Percentiles rank a stretch among this genome's conserved stretches.
Evolutionary conservation across 1,284 basidiomycete species (phyloP).

Genomic region (Anthracocystis walkeri): DNA sequence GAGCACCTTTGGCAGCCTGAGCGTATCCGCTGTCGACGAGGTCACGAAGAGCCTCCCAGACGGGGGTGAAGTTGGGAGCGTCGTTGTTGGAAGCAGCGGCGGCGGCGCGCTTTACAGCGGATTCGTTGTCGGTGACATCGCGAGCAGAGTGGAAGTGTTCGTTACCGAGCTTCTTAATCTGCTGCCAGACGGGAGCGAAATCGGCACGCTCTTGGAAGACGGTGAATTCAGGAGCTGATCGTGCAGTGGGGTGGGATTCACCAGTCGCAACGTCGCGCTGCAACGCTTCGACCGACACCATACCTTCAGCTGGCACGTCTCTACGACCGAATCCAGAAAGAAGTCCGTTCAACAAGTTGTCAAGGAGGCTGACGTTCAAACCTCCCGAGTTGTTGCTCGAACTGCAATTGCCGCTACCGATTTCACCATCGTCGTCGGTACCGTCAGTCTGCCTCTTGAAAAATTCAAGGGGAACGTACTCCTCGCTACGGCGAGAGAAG

Average conservation of each 20-base stretch:
- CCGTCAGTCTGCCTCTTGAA: slow-evolving; percentile 32
- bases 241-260: background rate
- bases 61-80: slow-evolving; percentile 44
- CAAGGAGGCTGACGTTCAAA: slow-evolving; percentile 50
- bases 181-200: slow-evolving; percentile 53
- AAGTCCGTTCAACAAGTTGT: slow-evolving; percentile 56
- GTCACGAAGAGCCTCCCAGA: slow-evolving; percentile 56
- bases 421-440: slow-evolving; percentile 12
- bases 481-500: slow-evolving; percentile 24
- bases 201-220: slow-evolving; percentile 45
- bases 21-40: slow-evolving; percentile 52
- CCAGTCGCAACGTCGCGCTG: slow-evolving; percentile 19
- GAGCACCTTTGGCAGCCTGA: slow-evolving; percentile 26
- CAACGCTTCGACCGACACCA: slow-evolving; percentile 23
- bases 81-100: slow-evolving; percentile 15
- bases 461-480: slow-evolving; percentile 23
- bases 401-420: slow-evolving; percentile 39
- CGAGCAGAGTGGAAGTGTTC: slow-evolving; percentile 39
- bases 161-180: slow-evolving; percentile 56
- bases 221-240: slow-evolving; percentile 7
- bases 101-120: slow-evolving; percentile 31
- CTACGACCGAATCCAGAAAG: slow-evolving; percentile 37
- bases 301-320: slow-evolving; percentile 16
- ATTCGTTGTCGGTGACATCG: slow-evolving; percentile 13
- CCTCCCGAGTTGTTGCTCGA: slow-evolving; percentile 49